Conservation (phyloP, 2,329 filamentous ascomycete species). For the Trichophaea hybrida region DNA sequence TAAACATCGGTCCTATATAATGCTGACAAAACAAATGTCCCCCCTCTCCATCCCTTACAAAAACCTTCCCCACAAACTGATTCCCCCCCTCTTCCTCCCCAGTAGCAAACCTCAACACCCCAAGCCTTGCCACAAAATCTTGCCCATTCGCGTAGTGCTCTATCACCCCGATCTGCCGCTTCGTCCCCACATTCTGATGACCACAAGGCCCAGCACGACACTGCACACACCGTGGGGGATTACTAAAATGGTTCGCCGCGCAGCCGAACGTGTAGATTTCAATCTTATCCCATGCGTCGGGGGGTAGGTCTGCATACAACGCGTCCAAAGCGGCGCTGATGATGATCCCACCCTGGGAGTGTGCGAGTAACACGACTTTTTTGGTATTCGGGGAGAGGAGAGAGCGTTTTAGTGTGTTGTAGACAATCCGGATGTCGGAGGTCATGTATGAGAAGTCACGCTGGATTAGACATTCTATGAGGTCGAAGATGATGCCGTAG, state of each 20-base stretch:
- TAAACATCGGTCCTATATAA: not conserved
- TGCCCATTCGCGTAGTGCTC: slow-evolving; percentile 65
- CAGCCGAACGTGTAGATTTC: slow-evolving; percentile 35
- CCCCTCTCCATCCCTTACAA: not conserved
- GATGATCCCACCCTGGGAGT: slow-evolving; percentile 32
- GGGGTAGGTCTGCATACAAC: slow-evolving; percentile 32
- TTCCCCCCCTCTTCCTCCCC: not conserved
- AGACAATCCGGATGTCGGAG: not conserved
- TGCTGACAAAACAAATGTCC: slow-evolving; percentile 1
- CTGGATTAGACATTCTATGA: not conserved
- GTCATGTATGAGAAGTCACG: not conserved
- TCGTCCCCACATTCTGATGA: too few relatives aligned
- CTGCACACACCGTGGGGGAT: not conserved
- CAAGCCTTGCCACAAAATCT: slow-evolving; percentile 62
- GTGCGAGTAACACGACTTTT: slow-evolving; percentile 32
- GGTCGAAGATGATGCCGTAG: not conserved
- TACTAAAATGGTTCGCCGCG: slow-evolving; percentile 14
- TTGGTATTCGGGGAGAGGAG: slow-evolving; percentile 27
- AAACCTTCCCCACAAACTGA: slow-evolving; percentile 5
- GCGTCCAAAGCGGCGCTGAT: slow-evolving; percentile 30
- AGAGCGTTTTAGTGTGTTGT: not conserved
- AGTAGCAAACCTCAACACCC: slow-evolving; percentile 39
- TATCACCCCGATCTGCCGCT: slow-evolving; percentile 32
- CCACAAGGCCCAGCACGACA: not conserved
- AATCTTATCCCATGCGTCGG: slow-evolving; percentile 12